Evolutionary conservation across 495 filamentous ascomycete species (phyloP), one percentile per base, ranked within the genome.

Genomic region (Pseudotulostoma volvatum): DNA sequence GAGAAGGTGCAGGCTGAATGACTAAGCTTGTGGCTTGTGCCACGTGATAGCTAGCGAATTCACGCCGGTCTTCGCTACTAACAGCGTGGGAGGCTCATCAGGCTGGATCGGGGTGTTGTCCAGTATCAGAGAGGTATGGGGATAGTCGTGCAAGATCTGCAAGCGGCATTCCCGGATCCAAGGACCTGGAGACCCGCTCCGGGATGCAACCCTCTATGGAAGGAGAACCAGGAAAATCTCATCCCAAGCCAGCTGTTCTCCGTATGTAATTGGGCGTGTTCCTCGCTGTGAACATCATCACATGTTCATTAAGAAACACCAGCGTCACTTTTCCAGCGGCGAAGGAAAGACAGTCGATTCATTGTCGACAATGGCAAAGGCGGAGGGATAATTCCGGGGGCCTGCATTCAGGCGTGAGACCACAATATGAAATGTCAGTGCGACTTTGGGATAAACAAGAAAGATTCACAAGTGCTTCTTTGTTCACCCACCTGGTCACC

Each of bases 341-440:
- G 1, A 31, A 14, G 1, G 58, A 60, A 9, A 68, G 35, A 9
- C 45, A 1, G 42, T 50, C 8, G 52, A 39, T 0, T 51, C 44
- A n/a, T 48, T 21, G 33, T 74, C 68, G 0, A 44, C 43, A 2
- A 21, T 37, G 1, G 52, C 54, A 46, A 75, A 76, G 4, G 38
- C 23, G 28, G 49, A 50, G 0, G 71, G 69, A 0, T 30, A 43
- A 44, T 70, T 38, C 2, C 68, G 61, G 9, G 50, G 63, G 1
- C 73, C 53, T 0, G 66, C 36, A 19, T 71, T 64, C 1, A 79
- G 44, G 3, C n/a, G n/a, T n/a, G n/a, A n/a, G n/a, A n/a, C n/a
- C n/a, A n/a, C n/a, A n/a, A n/a, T n/a, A n/a, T n/a, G n/a, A n/a
- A n/a, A n/a, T n/a, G n/a, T n/a, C n/a, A n/a, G n/a, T n/a, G n/a